Evolutionary conservation across 2,329 filamentous ascomycete species (phyloP), one percentile per base, ranked within the genome.

Genomic region (Penicillium capsulatum): DNA sequence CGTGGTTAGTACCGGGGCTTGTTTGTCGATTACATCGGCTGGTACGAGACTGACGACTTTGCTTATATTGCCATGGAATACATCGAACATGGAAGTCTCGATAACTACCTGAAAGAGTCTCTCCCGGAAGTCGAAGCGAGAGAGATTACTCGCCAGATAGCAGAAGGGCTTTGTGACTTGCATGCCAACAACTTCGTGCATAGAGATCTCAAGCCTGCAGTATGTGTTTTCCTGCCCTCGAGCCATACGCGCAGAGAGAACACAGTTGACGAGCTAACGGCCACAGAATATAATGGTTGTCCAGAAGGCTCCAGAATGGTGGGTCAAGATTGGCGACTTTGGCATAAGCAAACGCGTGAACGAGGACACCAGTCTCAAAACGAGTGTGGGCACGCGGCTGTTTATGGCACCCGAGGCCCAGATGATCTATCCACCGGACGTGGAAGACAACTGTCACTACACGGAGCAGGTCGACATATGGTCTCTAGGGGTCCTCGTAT

Each of bases 261-360:
- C 27, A 30, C 9, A 30, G 27, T 24, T 14, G 14, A 17, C 5
- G 17, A 4, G 19, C 38, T 40, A 16, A 40, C 27, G 13, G 8
- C 1, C 17, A 7, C n/a, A 56, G 53, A 57, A 57, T 24, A 42
- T 57, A 14, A 49, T 57, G 27, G 45, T 53, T 1, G 20, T 37
- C 4, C 10, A 9, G 3, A 41, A 39, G 13, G 26, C 38, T 2
- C 38, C 44, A 2, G 15, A 44, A 1, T 53, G 50, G 50, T 44
- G 37, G 27, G 44, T 56, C 14, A 57, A 53, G 38, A 51, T 55
- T 17, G 44, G 49, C 13, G 53, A 54, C 36, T 57, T 57, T 35
- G 49, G 49, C 2, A 16, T 54, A 33, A 51, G 46, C 16, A 55
- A 55, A 33, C 39, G 42, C 26, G 19, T 35, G n/a, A 29, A 24